Evolutionary conservation across 1,284 basidiomycete species (phyloP).

Genomic region (Apiotrichum montevideense): DNA sequence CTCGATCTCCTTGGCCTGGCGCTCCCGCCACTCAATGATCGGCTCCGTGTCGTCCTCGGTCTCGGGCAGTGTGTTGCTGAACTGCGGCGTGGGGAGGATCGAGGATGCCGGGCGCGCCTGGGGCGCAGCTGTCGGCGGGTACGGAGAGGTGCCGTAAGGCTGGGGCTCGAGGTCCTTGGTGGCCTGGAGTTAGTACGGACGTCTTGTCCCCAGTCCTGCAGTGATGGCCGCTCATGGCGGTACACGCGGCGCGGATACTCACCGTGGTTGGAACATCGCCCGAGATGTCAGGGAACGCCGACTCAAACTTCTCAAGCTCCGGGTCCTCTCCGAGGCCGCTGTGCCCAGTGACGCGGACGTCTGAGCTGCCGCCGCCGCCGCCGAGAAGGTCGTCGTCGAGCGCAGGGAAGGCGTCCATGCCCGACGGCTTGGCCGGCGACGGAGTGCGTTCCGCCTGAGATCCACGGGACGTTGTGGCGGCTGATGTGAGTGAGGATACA

Average conservation of each 20-base stretch:
- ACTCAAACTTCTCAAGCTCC: conserved; percentile 85
- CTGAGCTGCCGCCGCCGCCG: conserved; percentile 16
- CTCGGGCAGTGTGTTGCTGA: conserved; percentile 38
- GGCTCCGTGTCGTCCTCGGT: conserved; percentile 79
- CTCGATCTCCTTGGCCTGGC: conserved; percentile 79
- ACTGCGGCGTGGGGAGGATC: conserved; percentile 55
- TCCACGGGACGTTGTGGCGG: neutral
- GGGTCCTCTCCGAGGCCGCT: conserved; percentile 50
- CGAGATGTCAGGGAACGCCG: conserved; percentile 81
- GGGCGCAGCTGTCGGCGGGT: conserved; percentile 47
- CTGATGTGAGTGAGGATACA: neutral
- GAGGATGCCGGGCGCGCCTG: conserved; percentile 56
- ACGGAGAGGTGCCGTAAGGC: conserved; percentile 45
- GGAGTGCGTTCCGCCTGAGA: neutral
- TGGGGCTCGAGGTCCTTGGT: conserved; percentile 39
- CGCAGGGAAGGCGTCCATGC: conserved; percentile 66
- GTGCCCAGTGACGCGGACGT: conserved; percentile 70
- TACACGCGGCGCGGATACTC: neutral
- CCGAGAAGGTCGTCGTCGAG: conserved; percentile 31
- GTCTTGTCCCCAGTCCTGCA: neutral
- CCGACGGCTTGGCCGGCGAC: conserved; percentile 17
- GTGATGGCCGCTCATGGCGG: too few species aligned
- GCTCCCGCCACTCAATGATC: conserved; percentile 82
- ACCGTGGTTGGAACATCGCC: conserved; percentile 29
- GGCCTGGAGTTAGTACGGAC: conserved; percentile 12